A percentile compares a stretch with the other conserved stretches of the same genome.
Evolutionary conservation across 2,329 filamentous ascomycete species (phyloP).

Genomic region (Sclerotinia nivalis): DNA sequence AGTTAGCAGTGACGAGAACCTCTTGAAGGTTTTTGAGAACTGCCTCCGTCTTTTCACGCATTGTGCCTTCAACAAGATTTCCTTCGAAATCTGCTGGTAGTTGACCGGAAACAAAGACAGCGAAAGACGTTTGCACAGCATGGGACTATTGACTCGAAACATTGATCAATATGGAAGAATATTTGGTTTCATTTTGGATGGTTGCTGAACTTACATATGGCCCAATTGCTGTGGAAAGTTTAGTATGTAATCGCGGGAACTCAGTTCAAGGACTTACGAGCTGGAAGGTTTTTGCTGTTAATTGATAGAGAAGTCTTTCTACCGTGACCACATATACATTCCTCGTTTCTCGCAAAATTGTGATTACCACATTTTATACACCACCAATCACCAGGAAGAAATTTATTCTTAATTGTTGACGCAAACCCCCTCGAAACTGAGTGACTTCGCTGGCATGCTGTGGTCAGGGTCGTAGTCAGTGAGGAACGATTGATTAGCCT

Average conservation of each 20-base stretch:
- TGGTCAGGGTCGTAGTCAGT: neutral
- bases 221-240: slow-evolving; percentile 52
- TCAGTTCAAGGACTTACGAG: slow-evolving; percentile 17
- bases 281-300: slow-evolving; percentile 12
- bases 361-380: neutral
- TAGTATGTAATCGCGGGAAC: neutral
- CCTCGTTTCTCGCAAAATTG: neutral
- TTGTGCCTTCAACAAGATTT: slow-evolving; percentile 47
- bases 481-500: slow-evolving; percentile 6
- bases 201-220: slow-evolving; percentile 55
- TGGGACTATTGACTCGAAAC: slow-evolving; percentile 52
- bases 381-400: neutral
- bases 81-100: slow-evolving; percentile 38
- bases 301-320: neutral
- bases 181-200: neutral
- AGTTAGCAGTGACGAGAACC: slow-evolving; percentile 80
- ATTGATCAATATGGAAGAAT: neutral
- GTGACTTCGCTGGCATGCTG: neutral
- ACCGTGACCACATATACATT: neutral
- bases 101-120: slow-evolving; percentile 66
- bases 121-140: slow-evolving; percentile 64
- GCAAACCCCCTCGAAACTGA: neutral
- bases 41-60: slow-evolving; percentile 62
- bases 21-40: slow-evolving; percentile 78
- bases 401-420: neutral